These are phyloP conservation scores for Phoma sp. DNA, from an alignment of 2,329 filamentous ascomycete species.

Conservation along the genomic window DNA sequence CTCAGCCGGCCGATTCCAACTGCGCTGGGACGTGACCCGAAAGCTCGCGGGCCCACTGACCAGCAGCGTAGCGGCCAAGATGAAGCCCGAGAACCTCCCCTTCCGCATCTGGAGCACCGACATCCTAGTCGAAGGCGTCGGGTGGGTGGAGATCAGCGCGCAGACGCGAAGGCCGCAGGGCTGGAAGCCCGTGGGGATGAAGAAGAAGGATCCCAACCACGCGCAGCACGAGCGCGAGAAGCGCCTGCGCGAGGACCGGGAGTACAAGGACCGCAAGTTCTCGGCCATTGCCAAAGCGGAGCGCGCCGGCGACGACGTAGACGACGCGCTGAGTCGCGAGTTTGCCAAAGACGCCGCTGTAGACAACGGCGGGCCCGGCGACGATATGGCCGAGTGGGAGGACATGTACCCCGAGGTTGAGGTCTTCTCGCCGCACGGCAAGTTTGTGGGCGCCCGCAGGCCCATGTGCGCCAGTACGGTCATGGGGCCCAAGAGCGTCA, in stretches of 20 bases:
- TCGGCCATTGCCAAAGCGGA: conserved; percentile 18
- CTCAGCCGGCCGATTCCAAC: conserved; percentile 72
- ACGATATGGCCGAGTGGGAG: conserved; percentile 26
- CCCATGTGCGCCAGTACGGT: conserved; percentile 76
- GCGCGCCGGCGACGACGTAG: conserved; percentile 25
- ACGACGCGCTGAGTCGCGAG: conserved; percentile 44
- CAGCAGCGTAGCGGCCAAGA: conserved; percentile 64
- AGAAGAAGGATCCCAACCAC: conserved; percentile 53
- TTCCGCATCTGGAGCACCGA: conserved; percentile 83
- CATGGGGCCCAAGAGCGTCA: conserved; percentile 60
- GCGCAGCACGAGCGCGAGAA: conserved; percentile 23
- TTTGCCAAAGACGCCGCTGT: conserved; percentile 14
- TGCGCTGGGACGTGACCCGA: conserved; percentile 85
- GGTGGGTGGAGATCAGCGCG: conserved; percentile 87
- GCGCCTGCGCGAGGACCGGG: conserved; percentile 12
- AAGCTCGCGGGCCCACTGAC: conserved; percentile 77
- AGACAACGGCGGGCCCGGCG: conserved; percentile 3
- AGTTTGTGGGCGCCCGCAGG: conserved; percentile 70
- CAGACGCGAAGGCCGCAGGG: conserved; percentile 68
- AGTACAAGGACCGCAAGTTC: conserved; percentile 28
- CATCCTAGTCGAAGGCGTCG: conserved; percentile 87
- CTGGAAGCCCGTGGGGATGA: conserved; percentile 51
- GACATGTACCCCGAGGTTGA: conserved; percentile 73
- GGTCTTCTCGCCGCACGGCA: conserved; percentile 84
- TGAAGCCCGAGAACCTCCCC: conserved; percentile 72